phyloP scores from a whole-genome alignment of 78 protist genomes.

The Speleostelium caveatum region DNA sequence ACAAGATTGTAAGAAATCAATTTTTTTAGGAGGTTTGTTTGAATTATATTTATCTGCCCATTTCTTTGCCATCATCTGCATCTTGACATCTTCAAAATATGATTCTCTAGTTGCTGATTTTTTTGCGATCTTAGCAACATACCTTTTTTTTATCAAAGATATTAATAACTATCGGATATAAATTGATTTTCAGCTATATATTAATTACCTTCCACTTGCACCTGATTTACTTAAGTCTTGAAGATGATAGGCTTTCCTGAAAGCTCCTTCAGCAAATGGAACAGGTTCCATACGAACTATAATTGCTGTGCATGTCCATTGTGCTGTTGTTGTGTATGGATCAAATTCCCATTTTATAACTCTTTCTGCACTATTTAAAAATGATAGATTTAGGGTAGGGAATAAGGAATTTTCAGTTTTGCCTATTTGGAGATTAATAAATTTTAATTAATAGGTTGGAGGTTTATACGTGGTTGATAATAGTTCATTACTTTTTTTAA shows the following conservation, averaged over 20 bases:
- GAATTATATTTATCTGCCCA: slow-evolving; percentile 82
- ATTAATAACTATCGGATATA: not conserved
- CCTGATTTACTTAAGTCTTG: slow-evolving; percentile 41
- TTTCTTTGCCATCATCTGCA: slow-evolving; percentile 80
- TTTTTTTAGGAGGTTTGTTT: slow-evolving; percentile 81
- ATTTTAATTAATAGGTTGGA: not conserved
- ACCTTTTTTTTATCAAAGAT: not conserved
- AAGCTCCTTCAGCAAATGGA: slow-evolving; percentile 78
- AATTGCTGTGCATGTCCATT: slow-evolving; percentile 72
- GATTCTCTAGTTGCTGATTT: slow-evolving; percentile 47
- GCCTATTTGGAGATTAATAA: not conserved
- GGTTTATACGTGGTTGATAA: not conserved
- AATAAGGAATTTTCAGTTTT: slow-evolving; percentile 46
- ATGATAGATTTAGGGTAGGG: slow-evolving; percentile 64
- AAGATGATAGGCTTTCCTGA: slow-evolving; percentile 65
- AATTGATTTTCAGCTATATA: not conserved
- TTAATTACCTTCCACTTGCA: slow-evolving; percentile 24
- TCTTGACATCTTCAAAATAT: slow-evolving; percentile 80
- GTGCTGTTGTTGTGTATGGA: slow-evolving; percentile 73
- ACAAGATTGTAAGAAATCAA: slow-evolving; percentile 77
- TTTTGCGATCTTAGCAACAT: slow-evolving; percentile 64
- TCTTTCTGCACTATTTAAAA: slow-evolving; percentile 59
- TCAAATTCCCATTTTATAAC: slow-evolving; percentile 75
- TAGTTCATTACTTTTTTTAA: slow-evolving; percentile 41
- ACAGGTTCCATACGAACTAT: slow-evolving; percentile 49